These are phyloP conservation scores for Passalora sequoiae DNA, from an alignment of 2,329 filamentous ascomycete genomes.

Conservation along the genomic window DNA sequence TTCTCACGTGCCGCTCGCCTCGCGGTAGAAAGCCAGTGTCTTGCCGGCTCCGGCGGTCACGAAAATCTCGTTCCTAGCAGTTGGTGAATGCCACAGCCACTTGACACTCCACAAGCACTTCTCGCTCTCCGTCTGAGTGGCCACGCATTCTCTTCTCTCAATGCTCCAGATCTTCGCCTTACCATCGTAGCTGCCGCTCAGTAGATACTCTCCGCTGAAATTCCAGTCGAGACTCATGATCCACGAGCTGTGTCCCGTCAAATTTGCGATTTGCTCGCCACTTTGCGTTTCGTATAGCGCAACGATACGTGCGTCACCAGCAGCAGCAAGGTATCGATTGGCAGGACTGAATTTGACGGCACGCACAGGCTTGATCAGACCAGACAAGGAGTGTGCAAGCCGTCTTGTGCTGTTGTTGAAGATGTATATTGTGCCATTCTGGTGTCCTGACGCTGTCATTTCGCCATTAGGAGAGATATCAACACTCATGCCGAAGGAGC, in stretches of 20 bases:
- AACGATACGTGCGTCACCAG: slow-evolving; percentile 82
- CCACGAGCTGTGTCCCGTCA: slow-evolving; percentile 78
- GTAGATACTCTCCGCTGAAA: slow-evolving; percentile 81
- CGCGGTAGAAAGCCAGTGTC: slow-evolving; percentile 75
- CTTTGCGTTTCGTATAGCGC: slow-evolving; percentile 87
- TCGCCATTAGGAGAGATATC: slow-evolving; percentile 74
- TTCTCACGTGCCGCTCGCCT: slow-evolving; percentile 64
- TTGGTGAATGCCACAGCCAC: slow-evolving; percentile 67
- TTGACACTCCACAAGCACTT: slow-evolving; percentile 73
- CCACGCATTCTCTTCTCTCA: slow-evolving; percentile 76
- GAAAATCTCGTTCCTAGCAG: slow-evolving; percentile 61
- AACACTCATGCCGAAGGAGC: slow-evolving; percentile 84
- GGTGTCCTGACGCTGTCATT: slow-evolving; percentile 85
- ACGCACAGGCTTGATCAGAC: slow-evolving; percentile 80
- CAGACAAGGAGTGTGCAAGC: slow-evolving; percentile 81
- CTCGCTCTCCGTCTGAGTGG: slow-evolving; percentile 87
- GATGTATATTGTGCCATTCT: slow-evolving; percentile 86
- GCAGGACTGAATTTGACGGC: slow-evolving; percentile 82
- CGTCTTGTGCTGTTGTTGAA: slow-evolving; percentile 89
- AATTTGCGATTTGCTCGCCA: slow-evolving; percentile 84
- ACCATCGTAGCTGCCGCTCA: slow-evolving; percentile 80
- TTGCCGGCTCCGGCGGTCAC: slow-evolving; percentile 71
- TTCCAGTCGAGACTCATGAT: slow-evolving; percentile 91
- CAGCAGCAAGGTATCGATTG: slow-evolving; percentile 77
- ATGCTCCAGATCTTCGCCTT: slow-evolving; percentile 96